These are phyloP conservation scores for Panellus pusillus DNA, from an alignment of 768 basidiomycete species.

Conservation along the genomic window DNA sequence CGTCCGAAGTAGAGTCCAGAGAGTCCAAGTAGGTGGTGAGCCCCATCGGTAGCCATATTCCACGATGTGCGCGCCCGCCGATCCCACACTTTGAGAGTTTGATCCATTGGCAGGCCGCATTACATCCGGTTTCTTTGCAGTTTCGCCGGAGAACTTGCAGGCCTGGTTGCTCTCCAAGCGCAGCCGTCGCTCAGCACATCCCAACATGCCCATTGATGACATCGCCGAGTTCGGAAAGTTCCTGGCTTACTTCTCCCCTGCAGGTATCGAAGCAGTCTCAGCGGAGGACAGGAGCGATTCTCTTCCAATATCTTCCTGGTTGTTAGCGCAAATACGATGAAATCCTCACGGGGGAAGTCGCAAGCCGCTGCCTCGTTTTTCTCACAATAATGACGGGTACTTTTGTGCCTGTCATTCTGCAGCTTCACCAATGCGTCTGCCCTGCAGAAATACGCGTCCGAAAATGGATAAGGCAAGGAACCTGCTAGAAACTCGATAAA, in stretches of 20 bases:
- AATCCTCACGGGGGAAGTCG: constrained; percentile 32
- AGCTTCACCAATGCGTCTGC: neutral
- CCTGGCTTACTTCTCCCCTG: constrained; percentile 36
- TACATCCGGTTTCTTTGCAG: constrained; percentile 39
- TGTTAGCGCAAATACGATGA: constrained; percentile 33
- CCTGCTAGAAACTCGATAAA: constrained; percentile 30
- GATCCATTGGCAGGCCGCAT: constrained; percentile 34
- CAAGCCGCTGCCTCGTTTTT: constrained; percentile 35
- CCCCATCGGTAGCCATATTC: constrained; percentile 30
- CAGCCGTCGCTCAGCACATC: constrained; percentile 24
- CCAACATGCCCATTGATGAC: constrained; percentile 24
- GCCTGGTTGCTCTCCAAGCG: constrained; percentile 37
- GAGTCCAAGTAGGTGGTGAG: too few relatives aligned
- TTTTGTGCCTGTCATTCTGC: neutral
- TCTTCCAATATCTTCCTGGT: constrained; percentile 32
- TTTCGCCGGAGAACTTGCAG: constrained; percentile 29
- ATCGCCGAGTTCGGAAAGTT: constrained; percentile 41
- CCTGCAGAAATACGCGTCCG: constrained; percentile 26
- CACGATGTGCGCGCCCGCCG: constrained; percentile 28
- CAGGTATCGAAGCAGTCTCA: constrained; percentile 35
- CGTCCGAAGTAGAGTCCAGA: constrained; percentile 24
- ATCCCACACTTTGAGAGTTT: neutral
- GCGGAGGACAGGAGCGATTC: constrained; percentile 31
- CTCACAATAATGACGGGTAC: constrained; percentile 32
- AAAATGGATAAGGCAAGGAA: constrained; percentile 31